phyloP scores from a whole-genome alignment of 352 stramenopile species.

The Pythium vanterpoolii region DNA sequence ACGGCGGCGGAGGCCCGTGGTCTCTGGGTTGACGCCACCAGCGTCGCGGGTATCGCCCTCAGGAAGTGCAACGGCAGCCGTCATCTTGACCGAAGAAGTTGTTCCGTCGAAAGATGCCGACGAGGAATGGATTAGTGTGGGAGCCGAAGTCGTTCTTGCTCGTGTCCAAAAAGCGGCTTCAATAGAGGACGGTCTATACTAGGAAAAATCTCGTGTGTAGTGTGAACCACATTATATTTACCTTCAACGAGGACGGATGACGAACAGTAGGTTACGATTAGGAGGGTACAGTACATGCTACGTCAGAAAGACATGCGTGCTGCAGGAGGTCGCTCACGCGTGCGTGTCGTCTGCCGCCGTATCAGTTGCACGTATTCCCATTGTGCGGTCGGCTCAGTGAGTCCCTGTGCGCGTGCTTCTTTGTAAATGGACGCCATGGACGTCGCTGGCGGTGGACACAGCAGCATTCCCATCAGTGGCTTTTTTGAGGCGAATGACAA shows the following conservation, averaged over 20 bases:
- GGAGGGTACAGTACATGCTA: no score
- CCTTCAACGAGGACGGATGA: no score
- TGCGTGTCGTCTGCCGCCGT: slow-evolving; percentile 10
- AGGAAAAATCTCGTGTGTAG: background rate
- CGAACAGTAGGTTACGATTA: no score
- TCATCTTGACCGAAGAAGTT: background rate
- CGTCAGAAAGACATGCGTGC: slow-evolving; percentile 1
- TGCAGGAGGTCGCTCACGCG: background rate
- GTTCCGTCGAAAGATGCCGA: slow-evolving; percentile 4
- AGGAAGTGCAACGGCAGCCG: slow-evolving; percentile 14
- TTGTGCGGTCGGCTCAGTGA: slow-evolving; percentile 33
- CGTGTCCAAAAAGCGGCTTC: background rate
- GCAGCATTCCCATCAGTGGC: no score
- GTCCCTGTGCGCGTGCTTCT: slow-evolving; percentile 32
- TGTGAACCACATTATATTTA: background rate
- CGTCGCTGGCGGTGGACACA: slow-evolving; percentile 1
- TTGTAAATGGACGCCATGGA: slow-evolving; percentile 40
- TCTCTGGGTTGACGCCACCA: slow-evolving; percentile 6
- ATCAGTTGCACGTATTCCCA: slow-evolving; percentile 41
- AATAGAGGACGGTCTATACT: slow-evolving; percentile 1
- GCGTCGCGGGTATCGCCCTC: background rate
- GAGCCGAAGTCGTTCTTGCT: no score
- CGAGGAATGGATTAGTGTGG: background rate
- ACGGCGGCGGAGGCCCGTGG: slow-evolving; percentile 28
- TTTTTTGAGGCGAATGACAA: background rate